phyloP scores from a whole-genome alignment of 306 rosid genomes.

The Corylus heterophylla region DNA sequence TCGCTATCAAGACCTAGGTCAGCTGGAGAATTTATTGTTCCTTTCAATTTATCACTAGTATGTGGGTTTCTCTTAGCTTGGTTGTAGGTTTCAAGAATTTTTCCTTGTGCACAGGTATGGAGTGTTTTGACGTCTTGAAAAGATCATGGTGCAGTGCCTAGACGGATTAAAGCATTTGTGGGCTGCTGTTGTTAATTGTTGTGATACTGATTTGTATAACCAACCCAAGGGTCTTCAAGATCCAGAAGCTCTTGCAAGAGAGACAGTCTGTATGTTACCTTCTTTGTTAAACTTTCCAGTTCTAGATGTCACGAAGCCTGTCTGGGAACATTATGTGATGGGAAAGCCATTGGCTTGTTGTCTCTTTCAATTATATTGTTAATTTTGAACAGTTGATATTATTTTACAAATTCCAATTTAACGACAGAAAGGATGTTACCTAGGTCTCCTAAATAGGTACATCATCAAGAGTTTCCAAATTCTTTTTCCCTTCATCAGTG shows the following conservation, averaged over 20 bases:
- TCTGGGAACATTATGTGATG: constrained; percentile 9
- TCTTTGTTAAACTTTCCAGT: constrained; percentile 25
- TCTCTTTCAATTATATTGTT: not conserved
- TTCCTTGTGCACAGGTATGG: constrained; percentile 64
- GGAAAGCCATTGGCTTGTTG: constrained; percentile 3
- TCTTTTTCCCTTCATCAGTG: not conserved
- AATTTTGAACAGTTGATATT: not conserved
- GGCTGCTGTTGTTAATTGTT: constrained; percentile 53
- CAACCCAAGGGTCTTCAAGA: constrained; percentile 67
- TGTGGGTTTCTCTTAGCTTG: not conserved
- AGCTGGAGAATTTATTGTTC: not conserved
- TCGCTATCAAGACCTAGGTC: not conserved
- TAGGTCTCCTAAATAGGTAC: not conserved
- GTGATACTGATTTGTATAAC: constrained; percentile 47
- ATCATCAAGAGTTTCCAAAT: not conserved
- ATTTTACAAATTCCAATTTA: not conserved
- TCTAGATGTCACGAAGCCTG: constrained; percentile 21
- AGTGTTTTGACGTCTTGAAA: constrained; percentile 63
- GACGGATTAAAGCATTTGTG: constrained; percentile 77
- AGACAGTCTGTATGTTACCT: constrained; percentile 75
- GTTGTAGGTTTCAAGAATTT: not conserved
- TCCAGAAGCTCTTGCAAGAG: constrained; percentile 89
- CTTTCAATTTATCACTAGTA: not conserved
- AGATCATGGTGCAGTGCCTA: constrained; percentile 84
- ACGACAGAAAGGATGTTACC: not conserved